Conservation (phyloP, 2,329 filamentous ascomycete species). For the Fusarium beomiforme region DNA sequence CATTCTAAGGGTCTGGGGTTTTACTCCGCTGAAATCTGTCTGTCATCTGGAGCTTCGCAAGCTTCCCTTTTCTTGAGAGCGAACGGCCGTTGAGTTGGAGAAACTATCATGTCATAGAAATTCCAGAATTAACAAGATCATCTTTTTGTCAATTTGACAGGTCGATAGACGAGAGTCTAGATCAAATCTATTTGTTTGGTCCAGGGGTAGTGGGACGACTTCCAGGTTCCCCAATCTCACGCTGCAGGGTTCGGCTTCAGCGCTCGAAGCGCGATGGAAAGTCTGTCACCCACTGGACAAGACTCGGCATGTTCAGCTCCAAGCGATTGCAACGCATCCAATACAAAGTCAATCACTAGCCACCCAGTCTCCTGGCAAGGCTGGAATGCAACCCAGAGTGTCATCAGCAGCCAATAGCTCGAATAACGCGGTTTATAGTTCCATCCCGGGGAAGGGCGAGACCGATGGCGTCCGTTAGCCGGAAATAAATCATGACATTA, state of each 20-base stretch:
- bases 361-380: not conserved
- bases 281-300: not conserved
- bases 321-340: not conserved
- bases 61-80: not conserved
- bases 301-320: not conserved
- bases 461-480: not conserved
- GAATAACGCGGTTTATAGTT: not conserved
- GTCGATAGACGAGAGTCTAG: constrained; percentile 1
- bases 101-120: not conserved
- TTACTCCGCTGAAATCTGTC: not conserved
- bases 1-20: not conserved
- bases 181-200: not conserved
- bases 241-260: not conserved
- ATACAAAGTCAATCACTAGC: not conserved
- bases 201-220: not conserved
- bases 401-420: too few species aligned
- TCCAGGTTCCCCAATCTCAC: not conserved
- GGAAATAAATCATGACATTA: not conserved
- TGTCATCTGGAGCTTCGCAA: not conserved
- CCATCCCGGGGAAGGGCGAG: not conserved
- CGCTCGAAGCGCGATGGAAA: not conserved
- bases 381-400: not conserved
- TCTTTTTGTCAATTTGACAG: not conserved
- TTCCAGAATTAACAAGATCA: not conserved
- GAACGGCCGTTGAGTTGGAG: not conserved